Percentiles rank a stretch among this genome's conserved stretches.
These are phyloP conservation scores for Insectozyma bohioensis DNA, from an alignment of 1,139 yeast species.

Conservation along the genomic window DNA sequence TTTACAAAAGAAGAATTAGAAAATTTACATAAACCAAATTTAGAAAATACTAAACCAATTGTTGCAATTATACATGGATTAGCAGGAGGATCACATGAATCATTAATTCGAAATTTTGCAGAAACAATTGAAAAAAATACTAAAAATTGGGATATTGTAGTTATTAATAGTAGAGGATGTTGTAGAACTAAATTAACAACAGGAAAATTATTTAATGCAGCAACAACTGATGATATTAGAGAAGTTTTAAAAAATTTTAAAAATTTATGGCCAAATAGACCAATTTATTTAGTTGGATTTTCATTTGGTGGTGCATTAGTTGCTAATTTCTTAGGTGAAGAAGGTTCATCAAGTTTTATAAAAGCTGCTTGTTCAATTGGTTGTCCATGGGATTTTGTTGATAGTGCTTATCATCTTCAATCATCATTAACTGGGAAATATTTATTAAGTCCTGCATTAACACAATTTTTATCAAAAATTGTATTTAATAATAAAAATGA, in stretches of 20 bases:
- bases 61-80: slow-evolving; percentile 78
- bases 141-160: slow-evolving; percentile 58
- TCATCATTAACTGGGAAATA: slow-evolving; percentile 58
- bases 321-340: slow-evolving; percentile 68
- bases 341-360: slow-evolving; percentile 31
- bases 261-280: slow-evolving; percentile 63
- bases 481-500: slow-evolving; percentile 61
- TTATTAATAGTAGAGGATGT: slow-evolving; percentile 83
- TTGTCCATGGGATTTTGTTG: slow-evolving; percentile 82
- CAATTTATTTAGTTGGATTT: slow-evolving; percentile 75
- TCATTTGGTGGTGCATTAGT: slow-evolving; percentile 86
- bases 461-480: slow-evolving; percentile 61
- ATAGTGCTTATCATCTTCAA: slow-evolving; percentile 52
- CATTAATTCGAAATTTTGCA: slow-evolving; percentile 70
- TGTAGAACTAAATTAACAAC: slow-evolving; percentile 78
- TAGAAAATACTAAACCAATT: slow-evolving; percentile 50
- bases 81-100: slow-evolving; percentile 91
- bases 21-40: slow-evolving; percentile 26
- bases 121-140: slow-evolving; percentile 29
- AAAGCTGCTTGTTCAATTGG: slow-evolving; percentile 70
- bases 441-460: slow-evolving; percentile 65
- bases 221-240: slow-evolving; percentile 71
- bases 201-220: slow-evolving; percentile 72
- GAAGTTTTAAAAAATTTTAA: slow-evolving; percentile 56
- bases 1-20: slow-evolving; percentile 45